A percentile compares a stretch with the other conserved stretches of the same genome.
Evolutionary conservation across 139 green algal genomes (phyloP).

Genomic region (Closterium sp.): DNA sequence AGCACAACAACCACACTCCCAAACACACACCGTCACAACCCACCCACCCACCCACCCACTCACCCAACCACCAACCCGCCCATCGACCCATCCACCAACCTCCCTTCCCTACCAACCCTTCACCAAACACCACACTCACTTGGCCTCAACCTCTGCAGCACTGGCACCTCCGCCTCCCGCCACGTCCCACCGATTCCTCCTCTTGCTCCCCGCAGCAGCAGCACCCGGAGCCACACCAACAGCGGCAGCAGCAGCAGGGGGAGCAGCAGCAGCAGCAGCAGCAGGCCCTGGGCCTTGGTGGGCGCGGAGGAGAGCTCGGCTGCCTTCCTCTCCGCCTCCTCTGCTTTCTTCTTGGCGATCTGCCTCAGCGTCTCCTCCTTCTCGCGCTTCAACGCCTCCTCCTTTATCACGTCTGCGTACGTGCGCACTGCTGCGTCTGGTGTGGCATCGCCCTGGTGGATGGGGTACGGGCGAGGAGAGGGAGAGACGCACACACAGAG

Average conservation of each 20-base stretch:
- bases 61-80: no score
- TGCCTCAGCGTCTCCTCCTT: slow-evolving; percentile 90
- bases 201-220: slow-evolving; percentile 55
- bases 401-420: slow-evolving; percentile 88
- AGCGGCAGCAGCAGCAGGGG: slow-evolving; percentile 43
- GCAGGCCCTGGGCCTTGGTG: slow-evolving; percentile 61
- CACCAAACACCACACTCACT: slow-evolving; percentile 30
- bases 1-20: no score
- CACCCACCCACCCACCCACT: no score
- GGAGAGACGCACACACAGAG: background rate
- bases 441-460: slow-evolving; percentile 69
- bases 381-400: slow-evolving; percentile 77
- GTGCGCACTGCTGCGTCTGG: slow-evolving; percentile 73
- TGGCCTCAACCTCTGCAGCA: slow-evolving; percentile 9
- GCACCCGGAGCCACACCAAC: slow-evolving; percentile 9
- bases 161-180: background rate
- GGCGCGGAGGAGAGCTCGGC: slow-evolving; percentile 41
- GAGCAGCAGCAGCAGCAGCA: slow-evolving; percentile 25
- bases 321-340: slow-evolving; percentile 58
- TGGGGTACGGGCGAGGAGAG: no score
- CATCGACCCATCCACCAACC: no score
- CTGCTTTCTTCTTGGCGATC: slow-evolving; percentile 79
- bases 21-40: no score
- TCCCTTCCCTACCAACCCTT: background rate
- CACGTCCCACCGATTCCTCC: slow-evolving; percentile 85